Evolutionary conservation across 768 basidiomycete genomes (phyloP).

Genomic region (Pleurotus eryngii): DNA sequence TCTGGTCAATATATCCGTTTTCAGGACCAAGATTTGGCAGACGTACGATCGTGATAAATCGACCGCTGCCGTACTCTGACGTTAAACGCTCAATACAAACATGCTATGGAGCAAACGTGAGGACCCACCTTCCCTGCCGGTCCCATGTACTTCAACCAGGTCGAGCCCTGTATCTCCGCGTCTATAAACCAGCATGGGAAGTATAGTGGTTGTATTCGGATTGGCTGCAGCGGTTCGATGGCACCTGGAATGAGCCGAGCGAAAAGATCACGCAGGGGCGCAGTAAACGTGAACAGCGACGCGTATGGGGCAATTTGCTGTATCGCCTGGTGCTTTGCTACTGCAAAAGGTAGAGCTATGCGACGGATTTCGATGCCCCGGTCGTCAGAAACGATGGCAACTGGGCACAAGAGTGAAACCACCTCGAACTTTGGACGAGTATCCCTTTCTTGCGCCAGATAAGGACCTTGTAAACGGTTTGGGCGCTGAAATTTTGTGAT

Average conservation of each 20-base stretch:
- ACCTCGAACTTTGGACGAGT: constrained; percentile 33
- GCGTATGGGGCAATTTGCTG: constrained; percentile 32
- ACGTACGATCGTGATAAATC: constrained; percentile 48
- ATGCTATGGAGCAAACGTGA: constrained; percentile 1
- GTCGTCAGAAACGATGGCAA: not conserved
- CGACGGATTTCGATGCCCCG: not conserved
- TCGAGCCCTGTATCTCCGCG: constrained; percentile 43
- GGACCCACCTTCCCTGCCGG: constrained; percentile 24
- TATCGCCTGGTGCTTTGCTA: constrained; percentile 45
- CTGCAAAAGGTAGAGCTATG: constrained; percentile 49
- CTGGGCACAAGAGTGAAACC: constrained; percentile 1
- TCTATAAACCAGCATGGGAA: constrained; percentile 64
- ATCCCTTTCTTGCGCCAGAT: not conserved
- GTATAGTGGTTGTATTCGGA: constrained; percentile 50
- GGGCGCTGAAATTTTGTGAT: constrained; percentile 5
- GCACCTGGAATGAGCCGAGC: constrained; percentile 35
- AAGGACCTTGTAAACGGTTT: not conserved
- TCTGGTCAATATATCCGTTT: no score
- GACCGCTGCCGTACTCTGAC: constrained; percentile 28
- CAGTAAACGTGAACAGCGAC: constrained; percentile 20
- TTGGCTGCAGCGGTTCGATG: constrained; percentile 38
- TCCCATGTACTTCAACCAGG: constrained; percentile 19
- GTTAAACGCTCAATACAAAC: not conserved
- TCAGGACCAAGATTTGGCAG: not conserved
- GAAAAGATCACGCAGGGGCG: constrained; percentile 24